Percentiles rank a stretch among this genome's conserved stretches.
phyloP scores from a whole-genome alignment of 768 basidiomycete species.

The Candolleomyces aberdarensis region DNA sequence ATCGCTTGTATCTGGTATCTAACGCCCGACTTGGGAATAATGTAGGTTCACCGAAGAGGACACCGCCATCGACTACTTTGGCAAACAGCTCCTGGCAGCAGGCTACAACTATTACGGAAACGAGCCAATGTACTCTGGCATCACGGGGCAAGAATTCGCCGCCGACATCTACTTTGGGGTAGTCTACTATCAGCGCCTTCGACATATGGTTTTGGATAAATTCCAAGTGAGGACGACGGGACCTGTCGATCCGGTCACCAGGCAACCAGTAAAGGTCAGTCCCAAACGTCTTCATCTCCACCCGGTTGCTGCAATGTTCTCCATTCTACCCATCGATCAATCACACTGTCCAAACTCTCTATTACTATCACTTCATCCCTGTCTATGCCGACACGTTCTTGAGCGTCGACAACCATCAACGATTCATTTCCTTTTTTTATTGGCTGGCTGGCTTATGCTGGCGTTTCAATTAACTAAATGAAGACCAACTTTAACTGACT shows the following conservation, averaged over 20 bases:
- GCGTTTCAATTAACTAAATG: neutral
- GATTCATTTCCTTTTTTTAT: no score
- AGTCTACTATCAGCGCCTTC: conserved; percentile 96
- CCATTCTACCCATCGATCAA: neutral
- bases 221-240: conserved; percentile 99
- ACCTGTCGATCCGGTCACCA: conserved; percentile 91
- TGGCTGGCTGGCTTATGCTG: no score
- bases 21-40: conserved; percentile 8
- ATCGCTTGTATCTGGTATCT: conserved; percentile 4
- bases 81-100: conserved; percentile 86
- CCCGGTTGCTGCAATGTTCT: neutral
- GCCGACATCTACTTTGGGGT: conserved; percentile 99
- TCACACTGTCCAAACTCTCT: neutral
- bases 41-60: conserved; percentile 91
- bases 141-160: conserved; percentile 97
- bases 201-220: conserved; percentile 99
- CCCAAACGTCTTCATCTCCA: neutral
- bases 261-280: conserved; percentile 93
- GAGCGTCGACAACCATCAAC: neutral
- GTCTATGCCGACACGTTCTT: neutral
- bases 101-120: conserved; percentile 99
- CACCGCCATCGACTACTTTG: conserved; percentile 97
- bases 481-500: neutral
- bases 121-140: conserved; percentile 99
- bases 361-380: neutral